These are phyloP conservation scores for Saturnispora zaruensis DNA, from an alignment of 805 yeast genomes.

Conservation along the genomic window DNA sequence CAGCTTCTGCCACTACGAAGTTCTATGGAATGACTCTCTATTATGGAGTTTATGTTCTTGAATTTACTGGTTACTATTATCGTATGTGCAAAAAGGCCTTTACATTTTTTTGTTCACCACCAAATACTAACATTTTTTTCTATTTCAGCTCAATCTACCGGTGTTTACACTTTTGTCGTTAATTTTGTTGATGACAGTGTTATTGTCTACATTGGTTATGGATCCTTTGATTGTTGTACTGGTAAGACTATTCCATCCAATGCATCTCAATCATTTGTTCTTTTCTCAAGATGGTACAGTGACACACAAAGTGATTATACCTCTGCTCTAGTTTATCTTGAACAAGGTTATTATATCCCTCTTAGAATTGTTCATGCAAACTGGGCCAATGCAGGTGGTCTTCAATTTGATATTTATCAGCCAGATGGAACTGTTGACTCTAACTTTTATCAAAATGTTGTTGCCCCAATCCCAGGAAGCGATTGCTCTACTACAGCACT, in stretches of 20 bases:
- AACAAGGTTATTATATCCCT: conserved; percentile 5
- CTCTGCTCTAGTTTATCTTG: conserved; percentile 6
- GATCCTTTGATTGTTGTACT: conserved; percentile 30
- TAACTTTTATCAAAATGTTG: background rate
- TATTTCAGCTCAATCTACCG: conserved; percentile 15
- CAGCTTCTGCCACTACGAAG: background rate
- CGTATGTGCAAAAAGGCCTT: too few relatives aligned
- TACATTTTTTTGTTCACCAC: too few relatives aligned
- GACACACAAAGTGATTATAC: background rate
- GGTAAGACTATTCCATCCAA: conserved; percentile 4
- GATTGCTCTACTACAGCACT: background rate
- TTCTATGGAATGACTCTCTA: conserved; percentile 3
- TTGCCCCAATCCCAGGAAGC: background rate
- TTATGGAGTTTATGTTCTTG: conserved; percentile 3
- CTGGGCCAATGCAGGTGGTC: background rate
- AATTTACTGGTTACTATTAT: conserved; percentile 11
- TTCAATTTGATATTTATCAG: background rate
- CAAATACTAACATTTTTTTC: conserved; percentile 2
- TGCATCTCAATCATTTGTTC: conserved; percentile 2
- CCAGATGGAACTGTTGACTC: background rate
- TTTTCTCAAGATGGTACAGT: conserved; percentile 8
- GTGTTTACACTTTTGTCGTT: conserved; percentile 23
- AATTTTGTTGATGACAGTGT: conserved; percentile 25
- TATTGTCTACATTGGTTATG: conserved; percentile 27
- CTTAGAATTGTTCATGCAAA: conserved; percentile 7